Base-by-base conservation (phyloP, 2,329 filamentous ascomycete species). In the Alternaria atra region DNA sequence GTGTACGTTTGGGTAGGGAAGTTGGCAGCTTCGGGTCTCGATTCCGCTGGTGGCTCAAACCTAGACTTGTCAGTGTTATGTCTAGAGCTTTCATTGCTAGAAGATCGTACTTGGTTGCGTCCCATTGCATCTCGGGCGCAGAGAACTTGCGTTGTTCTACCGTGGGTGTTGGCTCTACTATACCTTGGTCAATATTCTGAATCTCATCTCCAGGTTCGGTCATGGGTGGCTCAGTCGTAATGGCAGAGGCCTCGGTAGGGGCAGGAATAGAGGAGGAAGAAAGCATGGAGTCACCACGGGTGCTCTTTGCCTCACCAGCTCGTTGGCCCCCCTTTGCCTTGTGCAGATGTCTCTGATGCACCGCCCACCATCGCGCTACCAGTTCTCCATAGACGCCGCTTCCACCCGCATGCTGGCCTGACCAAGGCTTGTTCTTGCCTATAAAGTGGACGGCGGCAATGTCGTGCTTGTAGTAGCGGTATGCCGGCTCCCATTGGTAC, bases 401-500 rank as follows among this genome's bases (percentile, higher is more conserved):
- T 32, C 86, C 86, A 48, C 81, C 82, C 53, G 83, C 81, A 8
- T 77, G 74, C 7, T 73, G 69, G 43, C 68, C 70, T 15, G 74
- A 74, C 95, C 95, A 99, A 0, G 95, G 95, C 82, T 99, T 99
- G 57, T 92, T 86, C 60, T 89, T 81, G 42, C 95, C 95, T 72
- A 99, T 98, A 79, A 97, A 99, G 81, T 99, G 95, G 27, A 97
- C 90, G 83, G 96, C 87, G 75, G 86, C 94, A 72, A 99, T 97
- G 70, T 88, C 91, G 48, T 91, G 91, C 80, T 96, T 92, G 79
- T 96, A 97, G 83, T 98, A 93, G 67, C 89, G 88, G 80, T 97
- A 99, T 53, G 95, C 95, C 12, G 95, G 95, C 57, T 97, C 86
- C 80, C 98, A 99, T 81, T 99, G 95, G 82, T 99, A 99, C 78